A percentile compares a stretch with the other conserved stretches of the same genome.
phyloP scores from a whole-genome alignment of 164 flowering plant species.

The Warburgia ugandensis region DNA sequence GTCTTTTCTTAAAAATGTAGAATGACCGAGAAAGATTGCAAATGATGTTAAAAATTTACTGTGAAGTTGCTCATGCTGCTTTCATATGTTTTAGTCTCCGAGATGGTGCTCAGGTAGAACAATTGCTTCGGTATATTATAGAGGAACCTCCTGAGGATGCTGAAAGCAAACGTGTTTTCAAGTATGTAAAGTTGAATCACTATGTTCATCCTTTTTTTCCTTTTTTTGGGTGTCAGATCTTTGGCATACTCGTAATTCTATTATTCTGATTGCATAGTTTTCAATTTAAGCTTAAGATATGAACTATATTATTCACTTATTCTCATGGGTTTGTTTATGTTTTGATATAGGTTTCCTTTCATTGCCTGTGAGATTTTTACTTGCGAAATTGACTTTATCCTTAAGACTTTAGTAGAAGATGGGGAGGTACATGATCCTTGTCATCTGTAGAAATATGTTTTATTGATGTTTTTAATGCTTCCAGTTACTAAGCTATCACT shows the following conservation, averaged over 20 bases:
- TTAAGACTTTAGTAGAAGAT: slow-evolving; percentile 87
- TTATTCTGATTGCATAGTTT: background rate
- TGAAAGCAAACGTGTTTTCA: slow-evolving; percentile 77
- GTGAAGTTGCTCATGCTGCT: too few species aligned
- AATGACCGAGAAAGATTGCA: too few species aligned
- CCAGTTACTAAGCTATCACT: slow-evolving; percentile 6
- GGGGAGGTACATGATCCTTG: slow-evolving; percentile 63
- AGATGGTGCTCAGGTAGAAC: slow-evolving; percentile 87
- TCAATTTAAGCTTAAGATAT: too few species aligned
- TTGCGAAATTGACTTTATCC: slow-evolving; percentile 91
- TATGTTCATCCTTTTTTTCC: background rate
- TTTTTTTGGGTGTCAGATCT: too few species aligned
- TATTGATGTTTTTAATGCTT: too few species aligned
- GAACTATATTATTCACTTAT: background rate
- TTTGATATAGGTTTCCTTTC: slow-evolving; percentile 76
- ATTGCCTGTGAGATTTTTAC: slow-evolving; percentile 92
- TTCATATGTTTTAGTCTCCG: slow-evolving; percentile 39
- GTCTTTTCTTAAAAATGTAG: too few species aligned
- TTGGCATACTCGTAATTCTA: background rate
- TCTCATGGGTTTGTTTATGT: slow-evolving; percentile 4
- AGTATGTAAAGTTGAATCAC: slow-evolving; percentile 57
- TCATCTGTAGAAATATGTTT: too few species aligned
- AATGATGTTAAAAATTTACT: too few species aligned
- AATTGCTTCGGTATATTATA: slow-evolving; percentile 62
- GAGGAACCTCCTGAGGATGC: slow-evolving; percentile 82